Evolutionary conservation across 441 rosid genomes (phyloP).

Genomic region (Brassica balearica): DNA sequence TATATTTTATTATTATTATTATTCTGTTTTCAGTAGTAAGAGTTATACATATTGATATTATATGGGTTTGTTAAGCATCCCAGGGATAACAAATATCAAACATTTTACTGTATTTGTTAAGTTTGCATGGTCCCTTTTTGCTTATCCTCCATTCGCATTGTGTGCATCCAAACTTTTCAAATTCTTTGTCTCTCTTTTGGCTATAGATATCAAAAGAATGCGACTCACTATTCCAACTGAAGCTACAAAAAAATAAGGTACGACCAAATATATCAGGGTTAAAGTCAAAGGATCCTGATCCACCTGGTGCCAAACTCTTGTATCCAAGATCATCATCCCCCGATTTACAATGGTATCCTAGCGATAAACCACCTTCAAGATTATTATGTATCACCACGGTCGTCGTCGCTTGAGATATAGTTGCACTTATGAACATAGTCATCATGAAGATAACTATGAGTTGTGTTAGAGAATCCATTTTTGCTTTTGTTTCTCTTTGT

Average conservation of each 20-base stretch:
- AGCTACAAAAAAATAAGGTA: conserved; percentile 21
- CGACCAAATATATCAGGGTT: conserved; percentile 24
- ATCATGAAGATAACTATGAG: not conserved
- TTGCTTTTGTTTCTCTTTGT: not conserved
- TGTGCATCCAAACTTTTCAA: conserved; percentile 5
- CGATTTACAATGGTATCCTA: conserved; percentile 34
- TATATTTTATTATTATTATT: too few relatives aligned
- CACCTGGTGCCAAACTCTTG: conserved; percentile 20
- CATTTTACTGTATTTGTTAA: not conserved
- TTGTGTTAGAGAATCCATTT: not conserved
- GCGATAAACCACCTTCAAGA: conserved; percentile 14
- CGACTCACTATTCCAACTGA: conserved; percentile 4
- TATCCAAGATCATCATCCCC: conserved; percentile 22
- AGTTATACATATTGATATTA: not conserved
- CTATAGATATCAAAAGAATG: conserved; percentile 35
- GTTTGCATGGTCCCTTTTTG: conserved; percentile 27
- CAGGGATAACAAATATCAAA: conserved; percentile 32
- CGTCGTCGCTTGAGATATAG: not conserved
- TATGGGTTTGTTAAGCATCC: not conserved
- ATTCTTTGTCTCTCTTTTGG: conserved; percentile 24
- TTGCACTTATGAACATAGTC: not conserved
- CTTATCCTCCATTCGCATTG: conserved; percentile 29
- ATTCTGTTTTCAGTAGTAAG: not conserved
- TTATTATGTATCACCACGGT: conserved; percentile 26
- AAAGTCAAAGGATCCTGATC: conserved; percentile 28